Percentiles rank a stretch among this genome's conserved stretches.
Evolutionary conservation across 768 basidiomycete species (phyloP).

Genomic region (Tricholoma hemisulphureum): DNA sequence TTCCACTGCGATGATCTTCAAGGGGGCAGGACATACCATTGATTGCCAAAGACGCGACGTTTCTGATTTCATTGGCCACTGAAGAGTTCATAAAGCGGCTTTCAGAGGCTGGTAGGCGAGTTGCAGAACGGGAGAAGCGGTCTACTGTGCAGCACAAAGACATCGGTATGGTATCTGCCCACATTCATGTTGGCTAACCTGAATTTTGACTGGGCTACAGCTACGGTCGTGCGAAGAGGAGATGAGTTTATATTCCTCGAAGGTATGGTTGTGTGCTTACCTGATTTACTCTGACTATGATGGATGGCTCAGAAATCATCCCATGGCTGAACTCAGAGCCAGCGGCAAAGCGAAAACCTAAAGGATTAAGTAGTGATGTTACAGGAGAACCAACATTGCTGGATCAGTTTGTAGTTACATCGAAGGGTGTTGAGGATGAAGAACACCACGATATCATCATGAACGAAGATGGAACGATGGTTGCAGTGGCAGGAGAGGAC

Average conservation of each 20-base stretch:
- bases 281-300: neutral
- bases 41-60: constrained; percentile 73
- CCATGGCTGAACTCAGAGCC: constrained; percentile 48
- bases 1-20: neutral
- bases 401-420: constrained; percentile 46
- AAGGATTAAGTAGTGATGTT: constrained; percentile 23
- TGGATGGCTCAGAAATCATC: constrained; percentile 50
- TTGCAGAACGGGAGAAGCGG: constrained; percentile 70
- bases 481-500: constrained; percentile 28
- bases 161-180: constrained; percentile 51
- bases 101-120: constrained; percentile 65
- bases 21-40: constrained; percentile 66
- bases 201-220: constrained; percentile 33
- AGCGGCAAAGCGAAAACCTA: constrained; percentile 43
- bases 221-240: constrained; percentile 57
- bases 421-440: constrained; percentile 17
- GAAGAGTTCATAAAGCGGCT: constrained; percentile 85
- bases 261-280: constrained; percentile 39
- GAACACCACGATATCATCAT: constrained; percentile 39
- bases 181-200: neutral
- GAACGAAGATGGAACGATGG: constrained; percentile 66
- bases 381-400: constrained; percentile 40
- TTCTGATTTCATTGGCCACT: constrained; percentile 78
- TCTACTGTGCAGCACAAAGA: constrained; percentile 77
- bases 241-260: constrained; percentile 81